Evolutionary conservation across 257 asterid genomes (phyloP), one percentile per base, ranked within the genome.

Genomic region (Fraxinus excelsior): DNA sequence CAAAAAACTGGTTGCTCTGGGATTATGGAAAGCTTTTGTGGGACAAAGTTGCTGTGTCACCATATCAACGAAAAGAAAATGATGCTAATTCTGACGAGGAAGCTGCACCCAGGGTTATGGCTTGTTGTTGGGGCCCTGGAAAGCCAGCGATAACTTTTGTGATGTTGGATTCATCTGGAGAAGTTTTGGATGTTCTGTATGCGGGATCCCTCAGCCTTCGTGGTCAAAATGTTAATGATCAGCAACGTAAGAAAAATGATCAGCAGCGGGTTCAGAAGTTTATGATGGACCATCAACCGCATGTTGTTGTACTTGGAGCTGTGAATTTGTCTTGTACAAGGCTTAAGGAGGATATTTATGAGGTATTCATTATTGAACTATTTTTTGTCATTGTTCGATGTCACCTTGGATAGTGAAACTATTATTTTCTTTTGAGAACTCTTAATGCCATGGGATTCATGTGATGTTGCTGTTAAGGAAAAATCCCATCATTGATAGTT

Each of bases 61-160:
- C 99, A 26, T 91, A 88, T 85, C 98, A 86, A 85, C 88, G 95
- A 67, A 96, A 91, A 79, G 96, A 93, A 82, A 92, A 69, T 74
- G 99, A 91, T 81, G 76, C 53, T 35, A 79, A 77, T 80, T 85
- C 97, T 32, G 99, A 93, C 80, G 98, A 91, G 74, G 98, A 96
- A 79, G 79, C 91, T 77, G 89, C 94, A 69, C 98, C 98, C 69
- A 84, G 99, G 86, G 99, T 96, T 66, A 86, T 96, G 97, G 99
- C 98, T 77, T 93, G 99, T 88, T 96, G 99, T 84, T 93, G 99
- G 99, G 99, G 99, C 64, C 97, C 97, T 44, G 98, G 99, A 73
- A 93, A 93, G 82, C 99, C 98, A 32, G 91, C 98, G 49, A 96
- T 98, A 31, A 96, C 98, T 69, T 93, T 96, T 81, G 99, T 88